phyloP scores from a whole-genome alignment of 305 asterid genomes.

The Plantago lanceolata region DNA sequence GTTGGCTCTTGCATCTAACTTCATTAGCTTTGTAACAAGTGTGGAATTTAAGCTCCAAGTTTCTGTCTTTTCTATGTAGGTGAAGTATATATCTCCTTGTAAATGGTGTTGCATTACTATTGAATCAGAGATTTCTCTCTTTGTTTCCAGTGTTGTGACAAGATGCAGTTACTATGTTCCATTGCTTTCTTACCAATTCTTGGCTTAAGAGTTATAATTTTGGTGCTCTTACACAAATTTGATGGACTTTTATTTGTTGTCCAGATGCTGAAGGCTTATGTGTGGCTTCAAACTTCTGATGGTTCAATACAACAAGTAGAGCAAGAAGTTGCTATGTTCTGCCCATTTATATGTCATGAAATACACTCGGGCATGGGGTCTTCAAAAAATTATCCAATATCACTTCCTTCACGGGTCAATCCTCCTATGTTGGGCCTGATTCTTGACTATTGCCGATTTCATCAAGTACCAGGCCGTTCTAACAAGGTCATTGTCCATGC shows the following conservation, averaged over 20 bases:
- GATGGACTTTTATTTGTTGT: conserved; percentile 17
- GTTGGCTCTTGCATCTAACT: too few species aligned
- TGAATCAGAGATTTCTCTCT: background rate
- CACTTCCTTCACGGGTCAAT: conserved; percentile 84
- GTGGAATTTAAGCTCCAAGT: background rate
- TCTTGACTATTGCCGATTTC: conserved; percentile 86
- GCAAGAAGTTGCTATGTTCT: conserved; percentile 81
- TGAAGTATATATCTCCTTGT: conserved; percentile 4
- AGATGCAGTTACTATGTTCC: background rate
- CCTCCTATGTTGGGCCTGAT: conserved; percentile 78
- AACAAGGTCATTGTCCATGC: conserved; percentile 58
- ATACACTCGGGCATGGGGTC: conserved; percentile 76
- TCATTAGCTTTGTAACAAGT: background rate
- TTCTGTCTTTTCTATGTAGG: background rate
- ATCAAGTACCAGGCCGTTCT: conserved; percentile 84
- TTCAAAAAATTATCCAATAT: conserved; percentile 67
- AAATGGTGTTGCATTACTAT: background rate
- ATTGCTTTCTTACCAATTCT: background rate
- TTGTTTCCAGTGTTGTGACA: background rate
- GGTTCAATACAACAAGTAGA: conserved; percentile 81
- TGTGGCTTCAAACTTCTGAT: conserved; percentile 80
- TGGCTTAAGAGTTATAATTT: background rate
- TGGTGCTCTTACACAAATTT: conserved; percentile 3
- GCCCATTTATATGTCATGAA: conserved; percentile 82
- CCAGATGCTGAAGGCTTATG: conserved; percentile 50